These are phyloP conservation scores for Brachypodium distachyon DNA, from an alignment of 202 grass and related monocot species.

Conservation along the genomic window DNA sequence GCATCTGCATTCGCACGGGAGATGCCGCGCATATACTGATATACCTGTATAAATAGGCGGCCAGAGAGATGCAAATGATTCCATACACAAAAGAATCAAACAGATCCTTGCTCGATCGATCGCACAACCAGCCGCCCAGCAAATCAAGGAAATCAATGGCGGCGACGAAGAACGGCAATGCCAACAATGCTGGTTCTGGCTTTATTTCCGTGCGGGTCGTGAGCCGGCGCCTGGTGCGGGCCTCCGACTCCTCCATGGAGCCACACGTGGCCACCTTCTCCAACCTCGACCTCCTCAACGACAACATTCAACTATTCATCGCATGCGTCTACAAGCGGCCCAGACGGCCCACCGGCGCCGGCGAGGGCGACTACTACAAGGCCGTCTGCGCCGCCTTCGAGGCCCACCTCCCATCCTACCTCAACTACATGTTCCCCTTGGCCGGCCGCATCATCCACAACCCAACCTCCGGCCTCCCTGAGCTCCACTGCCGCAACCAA, in stretches of 20 bases:
- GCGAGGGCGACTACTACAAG: neutral
- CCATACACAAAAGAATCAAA: too few relatives aligned
- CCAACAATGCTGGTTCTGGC: too few relatives aligned
- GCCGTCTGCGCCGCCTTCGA: neutral
- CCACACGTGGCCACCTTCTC: conserved; percentile 11
- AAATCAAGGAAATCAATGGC: too few relatives aligned
- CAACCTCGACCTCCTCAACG: conserved; percentile 25
- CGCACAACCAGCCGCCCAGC: too few relatives aligned
- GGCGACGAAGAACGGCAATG: too few relatives aligned
- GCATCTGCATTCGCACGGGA: too few relatives aligned
- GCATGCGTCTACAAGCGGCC: conserved; percentile 27
- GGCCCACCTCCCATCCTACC: neutral
- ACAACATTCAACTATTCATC: neutral
- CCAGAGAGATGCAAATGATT: too few relatives aligned
- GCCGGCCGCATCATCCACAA: conserved; percentile 10
- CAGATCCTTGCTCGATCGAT: too few relatives aligned
- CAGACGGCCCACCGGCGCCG: neutral
- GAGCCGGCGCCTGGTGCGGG: conserved; percentile 22
- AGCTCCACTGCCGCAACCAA: conserved; percentile 29
- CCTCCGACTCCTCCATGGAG: conserved; percentile 17
- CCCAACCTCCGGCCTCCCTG: conserved; percentile 3
- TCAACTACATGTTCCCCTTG: conserved; percentile 22
- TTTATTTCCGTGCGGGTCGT: neutral
- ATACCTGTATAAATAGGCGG: too few relatives aligned
- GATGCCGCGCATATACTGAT: too few relatives aligned